These are phyloP conservation scores for Fagus crenata DNA, from an alignment of 306 rosid genomes.

Conservation along the genomic window DNA sequence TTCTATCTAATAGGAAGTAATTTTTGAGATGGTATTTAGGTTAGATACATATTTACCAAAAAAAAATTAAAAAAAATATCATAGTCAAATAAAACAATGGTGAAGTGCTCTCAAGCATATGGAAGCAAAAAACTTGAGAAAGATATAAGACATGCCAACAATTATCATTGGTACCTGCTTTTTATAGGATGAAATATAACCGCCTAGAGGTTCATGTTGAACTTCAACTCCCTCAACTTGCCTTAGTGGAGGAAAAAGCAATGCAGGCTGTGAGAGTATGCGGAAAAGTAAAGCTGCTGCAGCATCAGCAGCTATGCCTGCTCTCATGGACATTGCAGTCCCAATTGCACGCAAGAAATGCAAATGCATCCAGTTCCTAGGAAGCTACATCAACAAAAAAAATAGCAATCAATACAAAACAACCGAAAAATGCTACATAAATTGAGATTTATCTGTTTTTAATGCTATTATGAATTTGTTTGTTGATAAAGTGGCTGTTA, in stretches of 20 bases:
- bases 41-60: background rate
- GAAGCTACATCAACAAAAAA: conserved; percentile 66
- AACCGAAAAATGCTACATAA: background rate
- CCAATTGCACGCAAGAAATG: conserved; percentile 99
- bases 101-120: conserved; percentile 7
- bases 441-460: background rate
- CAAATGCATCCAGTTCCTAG: conserved; percentile 98
- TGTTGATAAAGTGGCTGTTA: background rate
- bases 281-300: conserved; percentile 99
- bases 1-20: conserved; percentile 64
- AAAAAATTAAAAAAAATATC: background rate
- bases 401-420: background rate
- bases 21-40: conserved; percentile 17
- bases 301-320: conserved; percentile 94
- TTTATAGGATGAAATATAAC: conserved; percentile 71
- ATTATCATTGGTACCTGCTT: conserved; percentile 63
- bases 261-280: conserved; percentile 90
- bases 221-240: conserved; percentile 93
- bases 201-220: conserved; percentile 78
- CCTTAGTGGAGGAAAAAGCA: conserved; percentile 89
- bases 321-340: conserved; percentile 99
- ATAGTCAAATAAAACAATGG: background rate
- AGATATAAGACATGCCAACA: background rate
- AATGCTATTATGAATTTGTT: background rate
- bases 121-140: background rate